phyloP scores from a whole-genome alignment of 495 filamentous ascomycete species.

The Sphaerosporella brunnea region DNA sequence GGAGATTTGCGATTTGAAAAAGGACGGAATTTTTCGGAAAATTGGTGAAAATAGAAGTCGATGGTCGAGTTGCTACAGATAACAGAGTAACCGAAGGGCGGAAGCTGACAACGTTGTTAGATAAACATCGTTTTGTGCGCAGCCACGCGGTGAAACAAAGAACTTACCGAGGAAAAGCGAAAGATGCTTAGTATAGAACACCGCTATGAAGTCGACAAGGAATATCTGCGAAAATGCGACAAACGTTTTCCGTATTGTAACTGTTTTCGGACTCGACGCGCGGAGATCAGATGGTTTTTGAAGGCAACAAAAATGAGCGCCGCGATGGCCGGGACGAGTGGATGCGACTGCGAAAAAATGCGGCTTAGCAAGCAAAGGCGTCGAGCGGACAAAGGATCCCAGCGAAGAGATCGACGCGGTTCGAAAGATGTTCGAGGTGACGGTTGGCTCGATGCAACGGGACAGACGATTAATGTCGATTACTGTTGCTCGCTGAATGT shows the following conservation, averaged over 20 bases:
- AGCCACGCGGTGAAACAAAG: not conserved
- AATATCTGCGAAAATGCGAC: not conserved
- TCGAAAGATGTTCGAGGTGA: not conserved
- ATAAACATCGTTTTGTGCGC: not conserved
- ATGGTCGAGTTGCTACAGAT: not conserved
- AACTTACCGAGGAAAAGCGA: not conserved
- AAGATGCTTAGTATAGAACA: not conserved
- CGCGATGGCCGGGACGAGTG: too few relatives aligned
- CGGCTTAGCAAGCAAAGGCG: not conserved
- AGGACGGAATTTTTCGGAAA: not conserved
- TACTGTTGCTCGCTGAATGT: not conserved
- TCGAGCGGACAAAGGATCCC: not conserved
- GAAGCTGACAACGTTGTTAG: not conserved
- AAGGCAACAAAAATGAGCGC: too few relatives aligned
- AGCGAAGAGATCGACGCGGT: not conserved
- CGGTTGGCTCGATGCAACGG: not conserved
- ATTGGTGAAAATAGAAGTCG: not conserved
- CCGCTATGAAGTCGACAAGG: not conserved
- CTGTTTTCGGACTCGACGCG: not conserved
- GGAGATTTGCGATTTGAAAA: not conserved
- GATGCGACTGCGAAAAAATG: not conserved
- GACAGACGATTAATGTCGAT: not conserved
- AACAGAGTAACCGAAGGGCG: conserved; percentile 1
- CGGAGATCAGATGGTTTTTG: not conserved
- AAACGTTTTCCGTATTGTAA: not conserved